Evolutionary conservation across 257 asterid species (phyloP).

Genomic region (Verbena officinalis): DNA sequence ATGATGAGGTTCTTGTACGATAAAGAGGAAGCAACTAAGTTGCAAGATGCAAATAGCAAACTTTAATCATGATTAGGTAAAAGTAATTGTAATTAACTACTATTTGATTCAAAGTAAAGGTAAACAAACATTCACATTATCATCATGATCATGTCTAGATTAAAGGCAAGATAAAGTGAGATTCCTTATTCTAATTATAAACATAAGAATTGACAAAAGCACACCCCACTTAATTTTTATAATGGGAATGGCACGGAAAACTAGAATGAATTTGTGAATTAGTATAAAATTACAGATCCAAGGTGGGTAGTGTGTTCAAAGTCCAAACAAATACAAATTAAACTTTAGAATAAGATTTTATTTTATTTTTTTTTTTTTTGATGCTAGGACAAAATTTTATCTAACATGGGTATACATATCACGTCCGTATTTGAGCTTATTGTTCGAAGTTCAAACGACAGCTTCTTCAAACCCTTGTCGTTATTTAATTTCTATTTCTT

Average conservation of each 20-base stretch:
- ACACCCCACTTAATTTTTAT: conserved; percentile 11
- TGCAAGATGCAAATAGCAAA: not conserved
- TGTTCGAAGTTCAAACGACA: no score
- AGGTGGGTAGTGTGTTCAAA: no score
- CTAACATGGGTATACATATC: no score
- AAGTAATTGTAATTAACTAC: not conserved
- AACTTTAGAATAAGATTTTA: no score
- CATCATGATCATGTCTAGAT: conserved; percentile 15
- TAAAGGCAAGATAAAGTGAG: conserved; percentile 29
- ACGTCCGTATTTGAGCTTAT: no score
- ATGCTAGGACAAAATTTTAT: no score
- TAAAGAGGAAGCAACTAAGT: not conserved
- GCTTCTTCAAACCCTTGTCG: no score
- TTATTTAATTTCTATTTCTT: no score
- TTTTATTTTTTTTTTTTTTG: no score
- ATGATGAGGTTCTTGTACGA: conserved; percentile 18
- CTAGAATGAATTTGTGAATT: conserved; percentile 28
- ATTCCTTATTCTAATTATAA: conserved; percentile 24
- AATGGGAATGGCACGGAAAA: conserved; percentile 38
- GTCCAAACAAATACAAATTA: no score
- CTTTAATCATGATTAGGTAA: conserved; percentile 34
- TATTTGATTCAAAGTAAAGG: conserved; percentile 25
- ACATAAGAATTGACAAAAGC: conserved; percentile 18
- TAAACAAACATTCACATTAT: not conserved
- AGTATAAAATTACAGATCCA: not conserved